Evolutionary conservation across 2,329 filamentous ascomycete species (phyloP).

Genomic region (Cladorrhinum sp.): DNA sequence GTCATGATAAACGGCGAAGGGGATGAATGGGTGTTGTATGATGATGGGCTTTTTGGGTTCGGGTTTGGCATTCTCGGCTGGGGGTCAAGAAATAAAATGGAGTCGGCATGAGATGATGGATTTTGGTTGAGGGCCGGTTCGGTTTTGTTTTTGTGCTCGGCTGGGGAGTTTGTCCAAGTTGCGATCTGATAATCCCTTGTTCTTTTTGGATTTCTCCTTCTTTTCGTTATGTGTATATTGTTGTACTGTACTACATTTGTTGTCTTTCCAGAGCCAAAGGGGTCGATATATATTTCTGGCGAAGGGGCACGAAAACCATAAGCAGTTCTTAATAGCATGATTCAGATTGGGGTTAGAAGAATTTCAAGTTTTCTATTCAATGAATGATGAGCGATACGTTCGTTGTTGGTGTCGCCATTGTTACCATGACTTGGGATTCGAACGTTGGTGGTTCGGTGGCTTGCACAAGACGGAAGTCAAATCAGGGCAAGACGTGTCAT

Average conservation of each 20-base stretch:
- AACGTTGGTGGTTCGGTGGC: no score
- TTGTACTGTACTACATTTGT: conserved; percentile 17
- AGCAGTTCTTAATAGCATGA: neutral
- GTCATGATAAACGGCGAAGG: neutral
- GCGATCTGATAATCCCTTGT: neutral
- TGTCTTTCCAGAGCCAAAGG: neutral
- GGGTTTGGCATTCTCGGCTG: neutral
- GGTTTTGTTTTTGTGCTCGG: neutral
- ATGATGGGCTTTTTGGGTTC: neutral
- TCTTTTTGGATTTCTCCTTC: conserved; percentile 8
- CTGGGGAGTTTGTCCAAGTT: neutral
- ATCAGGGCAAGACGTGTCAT: no score
- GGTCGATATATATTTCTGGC: neutral
- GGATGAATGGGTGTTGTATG: neutral
- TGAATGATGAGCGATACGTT: no score
- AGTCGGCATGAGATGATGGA: neutral
- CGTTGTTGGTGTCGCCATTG: no score
- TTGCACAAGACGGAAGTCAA: no score
- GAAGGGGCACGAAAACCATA: neutral
- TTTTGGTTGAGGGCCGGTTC: conserved; percentile 4
- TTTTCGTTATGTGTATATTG: conserved; percentile 20
- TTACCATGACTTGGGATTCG: no score
- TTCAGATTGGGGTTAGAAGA: neutral
- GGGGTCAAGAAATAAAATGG: neutral
- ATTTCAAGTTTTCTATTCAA: neutral